Evolutionary conservation across 129 eudicot species (phyloP), one percentile per base, ranked within the genome.

Genomic region (Pseudognaphalium luteoalbum): DNA sequence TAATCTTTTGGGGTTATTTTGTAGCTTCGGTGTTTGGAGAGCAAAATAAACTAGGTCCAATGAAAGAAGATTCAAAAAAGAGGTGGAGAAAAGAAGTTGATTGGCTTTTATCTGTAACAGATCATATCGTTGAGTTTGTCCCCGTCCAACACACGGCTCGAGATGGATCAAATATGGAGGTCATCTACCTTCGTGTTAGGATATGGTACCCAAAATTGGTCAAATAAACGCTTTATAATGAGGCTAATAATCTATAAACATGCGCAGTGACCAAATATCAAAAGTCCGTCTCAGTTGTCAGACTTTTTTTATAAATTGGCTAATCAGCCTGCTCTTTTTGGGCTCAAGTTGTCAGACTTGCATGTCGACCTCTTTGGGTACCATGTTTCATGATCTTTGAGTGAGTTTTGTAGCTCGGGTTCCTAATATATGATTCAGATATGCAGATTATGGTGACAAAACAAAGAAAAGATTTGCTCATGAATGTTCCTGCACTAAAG

Each of bases 11-110:
- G 28, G 33, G 30, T 2, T 5, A 37, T 28, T 32, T 74, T 91
- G 87, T 81, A 90, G 98, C 98, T 84, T 92, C 96, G 78, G 94
- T 88, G 29, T 89, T 92, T 67, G 96, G 96, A 80, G 98, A 92
- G 63, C 90, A 88, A 70, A 66, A 68, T 85, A 92, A 82, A 70
- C 77, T 92, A 28, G 96, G 82, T 62, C 96, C 98, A 6, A 86
- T 92, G 98, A 32, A 85, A 65, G 69, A 86, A 77, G 90, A 92
- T 19, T 81, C 87, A 71, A 90, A 86, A 86, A 75, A 72, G 70
- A 89, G 98, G 59, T 92, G 98, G 98, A 86, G 84, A 79, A 92
- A 85, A 85, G 98, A 92, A 83, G 85, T 90, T 0, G 89, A 81
- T 44, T 92, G 96, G 96, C 92, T 92, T 52, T 65, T 92, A 68